These are phyloP conservation scores for Trichoderma guizhouense DNA, from an alignment of 2,329 filamentous ascomycete genomes.

Conservation along the genomic window DNA sequence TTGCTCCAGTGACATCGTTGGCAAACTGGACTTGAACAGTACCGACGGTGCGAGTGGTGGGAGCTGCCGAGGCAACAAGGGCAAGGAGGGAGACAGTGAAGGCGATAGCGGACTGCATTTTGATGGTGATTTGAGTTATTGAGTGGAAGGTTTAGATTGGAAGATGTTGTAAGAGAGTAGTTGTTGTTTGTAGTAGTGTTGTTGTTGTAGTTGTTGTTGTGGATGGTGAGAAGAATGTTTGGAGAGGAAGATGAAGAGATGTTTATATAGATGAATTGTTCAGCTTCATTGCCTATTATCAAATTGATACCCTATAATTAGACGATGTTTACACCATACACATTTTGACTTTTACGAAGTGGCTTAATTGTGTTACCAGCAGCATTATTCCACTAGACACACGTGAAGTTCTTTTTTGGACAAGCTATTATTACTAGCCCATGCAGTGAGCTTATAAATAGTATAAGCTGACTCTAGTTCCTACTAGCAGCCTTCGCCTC, in stretches of 20 bases:
- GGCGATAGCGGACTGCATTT: conserved; percentile 2
- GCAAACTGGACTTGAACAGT: conserved; percentile 12
- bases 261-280: conserved; percentile 12
- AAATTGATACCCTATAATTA: neutral
- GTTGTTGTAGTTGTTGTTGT: neutral
- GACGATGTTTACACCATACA: neutral
- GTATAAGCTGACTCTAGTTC: conserved; percentile 2
- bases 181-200: neutral
- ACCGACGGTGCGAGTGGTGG: neutral
- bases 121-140: neutral
- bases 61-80: conserved; percentile 9
- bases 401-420: neutral
- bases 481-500: neutral
- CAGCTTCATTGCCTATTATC: neutral
- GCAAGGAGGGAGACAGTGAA: conserved; percentile 3
- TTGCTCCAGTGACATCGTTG: conserved; percentile 12
- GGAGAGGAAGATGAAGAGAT: neutral
- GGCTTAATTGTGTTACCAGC: neutral
- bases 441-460: neutral
- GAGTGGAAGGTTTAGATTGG: neutral
- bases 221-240: neutral
- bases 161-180: neutral
- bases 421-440: neutral
- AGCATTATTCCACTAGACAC: neutral
- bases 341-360: neutral